Conservation (phyloP, 1,139 yeast genomes). For the Pichia sp. region DNA sequence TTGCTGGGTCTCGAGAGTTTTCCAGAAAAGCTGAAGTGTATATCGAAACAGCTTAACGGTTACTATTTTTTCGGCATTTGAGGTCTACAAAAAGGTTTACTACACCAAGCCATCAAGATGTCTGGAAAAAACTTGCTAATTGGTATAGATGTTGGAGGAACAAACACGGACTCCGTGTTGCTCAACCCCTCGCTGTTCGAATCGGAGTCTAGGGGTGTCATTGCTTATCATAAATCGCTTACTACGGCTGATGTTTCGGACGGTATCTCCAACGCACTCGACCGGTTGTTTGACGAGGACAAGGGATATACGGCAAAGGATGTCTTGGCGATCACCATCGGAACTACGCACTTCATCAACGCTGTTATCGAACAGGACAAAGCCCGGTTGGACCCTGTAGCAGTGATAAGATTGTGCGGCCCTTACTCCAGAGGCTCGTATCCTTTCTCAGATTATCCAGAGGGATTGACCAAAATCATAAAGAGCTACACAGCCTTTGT, state of each 20-base stretch:
- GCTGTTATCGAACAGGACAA: constrained; percentile 3
- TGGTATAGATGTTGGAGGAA: constrained; percentile 6
- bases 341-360: constrained; percentile 5
- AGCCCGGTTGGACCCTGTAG: neutral
- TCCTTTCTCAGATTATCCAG: constrained; percentile 1
- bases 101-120: neutral
- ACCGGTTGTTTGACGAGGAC: neutral
- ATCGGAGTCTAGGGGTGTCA: neutral
- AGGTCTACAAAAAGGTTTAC: too few relatives aligned
- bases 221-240: constrained; percentile 2
- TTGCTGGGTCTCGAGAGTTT: too few relatives aligned
- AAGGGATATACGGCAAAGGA: neutral
- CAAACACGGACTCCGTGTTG: neutral
- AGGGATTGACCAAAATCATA: neutral
- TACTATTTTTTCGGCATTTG: too few relatives aligned
- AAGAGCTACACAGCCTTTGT: neutral
- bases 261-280: neutral
- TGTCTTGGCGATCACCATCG: neutral
- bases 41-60: too few relatives aligned
- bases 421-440: neutral
- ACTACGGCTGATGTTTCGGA: constrained; percentile 2
- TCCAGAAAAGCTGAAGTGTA: too few relatives aligned
- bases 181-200: neutral
- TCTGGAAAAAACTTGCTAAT: neutral
- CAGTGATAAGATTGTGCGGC: constrained; percentile 2